phyloP scores from a whole-genome alignment of 176 grass and related monocot genomes.

The Saccharum officinarum region DNA sequence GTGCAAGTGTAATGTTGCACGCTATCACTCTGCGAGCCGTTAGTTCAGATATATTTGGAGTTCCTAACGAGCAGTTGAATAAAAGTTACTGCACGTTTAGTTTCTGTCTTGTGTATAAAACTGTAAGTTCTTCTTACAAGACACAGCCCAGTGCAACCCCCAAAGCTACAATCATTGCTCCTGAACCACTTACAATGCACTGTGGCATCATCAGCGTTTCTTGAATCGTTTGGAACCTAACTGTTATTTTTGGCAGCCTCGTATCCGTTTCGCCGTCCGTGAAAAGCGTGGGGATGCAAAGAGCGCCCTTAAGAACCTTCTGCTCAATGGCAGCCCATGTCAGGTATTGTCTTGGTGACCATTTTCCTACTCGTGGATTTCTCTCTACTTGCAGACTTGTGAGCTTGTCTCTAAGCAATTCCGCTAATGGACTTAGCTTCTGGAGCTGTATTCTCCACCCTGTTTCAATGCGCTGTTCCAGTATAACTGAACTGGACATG shows the following conservation, averaged over 20 bases:
- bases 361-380: neutral
- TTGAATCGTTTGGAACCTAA: neutral
- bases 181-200: neutral
- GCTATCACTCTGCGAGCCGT: neutral
- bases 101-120: neutral
- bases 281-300: conserved; percentile 74
- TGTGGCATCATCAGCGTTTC: neutral
- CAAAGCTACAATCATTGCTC: neutral
- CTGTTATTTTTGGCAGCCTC: conserved; percentile 42
- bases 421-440: neutral
- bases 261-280: conserved; percentile 50
- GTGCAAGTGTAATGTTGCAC: neutral
- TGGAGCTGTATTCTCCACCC: neutral
- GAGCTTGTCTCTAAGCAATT: neutral
- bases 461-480: neutral
- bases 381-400: neutral
- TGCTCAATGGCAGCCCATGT: conserved; percentile 53
- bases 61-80: neutral
- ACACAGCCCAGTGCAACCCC: neutral
- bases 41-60: neutral
- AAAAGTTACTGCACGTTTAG: neutral
- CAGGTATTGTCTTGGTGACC: conserved; percentile 36
- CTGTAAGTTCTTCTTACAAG: neutral
- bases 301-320: conserved; percentile 66
- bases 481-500: neutral